Base-by-base conservation (phyloP, 2,329 filamentous ascomycete species). In the Colletotrichum tamarilloi region DNA sequence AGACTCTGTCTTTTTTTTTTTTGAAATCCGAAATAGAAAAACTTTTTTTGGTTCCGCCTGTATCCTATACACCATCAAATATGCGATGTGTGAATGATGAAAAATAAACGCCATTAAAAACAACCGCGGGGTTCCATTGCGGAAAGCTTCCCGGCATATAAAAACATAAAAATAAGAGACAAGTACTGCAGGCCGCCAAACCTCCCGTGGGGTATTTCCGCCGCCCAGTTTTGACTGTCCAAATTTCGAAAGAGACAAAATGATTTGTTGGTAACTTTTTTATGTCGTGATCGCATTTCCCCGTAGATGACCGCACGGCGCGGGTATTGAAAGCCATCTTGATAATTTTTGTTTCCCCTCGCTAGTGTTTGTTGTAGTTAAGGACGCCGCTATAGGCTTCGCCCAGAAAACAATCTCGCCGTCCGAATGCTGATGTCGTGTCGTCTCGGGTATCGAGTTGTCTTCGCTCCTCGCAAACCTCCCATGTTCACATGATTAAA, bases 361-460 rank as follows among this genome's bases (percentile, higher is more conserved):
- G 67, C 32, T 60, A 26, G 57, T 67, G 52, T 70, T 69, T 67
- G 52, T 70, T 69, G 66, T 73, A 35, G 64, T 73, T 60, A 70
- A 49, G 70, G 66, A 70, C 66, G 70, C 55, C 60, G 70, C 70
- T 60, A 35, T 35, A 60, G 59, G 70, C 70, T 65, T 69, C 70
- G 70, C 32, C 70, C 66, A 28, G 24, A 69, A 70, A 73, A 64
- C 70, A 73, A 70, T 73, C 66, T 73, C 70, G 70, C 70, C 74
- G 64, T 72, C 74, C 72, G 67, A 67, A 75, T 74, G 74, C 74
- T 74, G 60, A 62, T 72, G 72, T 72, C 70, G 69, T 75, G 72
- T 71, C 67, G 67, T 62, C 68, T 62, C 73, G 72, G 72, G 72
- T 75, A 75, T 75, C 72, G 73, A 74, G 64, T 74, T 68, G 66